phyloP scores from a whole-genome alignment of 345 rosid genomes.

The Firmiana major region DNA sequence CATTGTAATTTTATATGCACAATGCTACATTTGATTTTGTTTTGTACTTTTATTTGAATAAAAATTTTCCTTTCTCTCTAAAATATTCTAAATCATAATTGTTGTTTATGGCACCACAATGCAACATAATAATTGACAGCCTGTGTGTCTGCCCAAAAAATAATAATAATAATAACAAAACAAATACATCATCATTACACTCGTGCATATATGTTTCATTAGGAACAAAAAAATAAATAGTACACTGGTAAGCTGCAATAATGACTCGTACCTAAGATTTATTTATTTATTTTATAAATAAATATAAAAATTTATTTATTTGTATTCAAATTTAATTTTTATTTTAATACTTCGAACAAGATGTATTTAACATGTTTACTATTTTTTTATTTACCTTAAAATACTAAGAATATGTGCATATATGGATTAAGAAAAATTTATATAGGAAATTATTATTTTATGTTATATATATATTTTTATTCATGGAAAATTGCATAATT shows the following conservation, averaged over 20 bases:
- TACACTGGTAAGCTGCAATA: not conserved
- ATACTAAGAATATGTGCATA: too few species aligned
- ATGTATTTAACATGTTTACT: too few species aligned
- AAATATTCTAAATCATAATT: not conserved
- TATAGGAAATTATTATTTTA: too few species aligned
- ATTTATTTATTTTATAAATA: too few species aligned
- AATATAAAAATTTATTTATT: too few species aligned
- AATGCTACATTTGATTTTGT: not conserved
- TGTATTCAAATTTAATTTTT: too few species aligned
- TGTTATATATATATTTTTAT: too few species aligned
- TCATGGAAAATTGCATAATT: too few species aligned
- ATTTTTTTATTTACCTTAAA: too few species aligned
- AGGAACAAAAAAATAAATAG: too few species aligned
- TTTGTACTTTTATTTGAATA: not conserved
- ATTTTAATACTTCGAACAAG: too few species aligned
- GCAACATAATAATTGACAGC: not conserved
- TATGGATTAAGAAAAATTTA: too few species aligned
- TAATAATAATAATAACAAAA: not conserved
- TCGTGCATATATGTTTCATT: not conserved
- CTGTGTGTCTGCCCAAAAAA: not conserved
- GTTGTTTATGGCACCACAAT: not conserved
- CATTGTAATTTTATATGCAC: slow-evolving; percentile 15
- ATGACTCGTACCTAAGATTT: not conserved
- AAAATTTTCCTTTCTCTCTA: not conserved
- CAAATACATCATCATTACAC: not conserved